These are phyloP conservation scores for Xylaria arbuscula DNA, from an alignment of 2,329 filamentous ascomycete species.

Conservation along the genomic window DNA sequence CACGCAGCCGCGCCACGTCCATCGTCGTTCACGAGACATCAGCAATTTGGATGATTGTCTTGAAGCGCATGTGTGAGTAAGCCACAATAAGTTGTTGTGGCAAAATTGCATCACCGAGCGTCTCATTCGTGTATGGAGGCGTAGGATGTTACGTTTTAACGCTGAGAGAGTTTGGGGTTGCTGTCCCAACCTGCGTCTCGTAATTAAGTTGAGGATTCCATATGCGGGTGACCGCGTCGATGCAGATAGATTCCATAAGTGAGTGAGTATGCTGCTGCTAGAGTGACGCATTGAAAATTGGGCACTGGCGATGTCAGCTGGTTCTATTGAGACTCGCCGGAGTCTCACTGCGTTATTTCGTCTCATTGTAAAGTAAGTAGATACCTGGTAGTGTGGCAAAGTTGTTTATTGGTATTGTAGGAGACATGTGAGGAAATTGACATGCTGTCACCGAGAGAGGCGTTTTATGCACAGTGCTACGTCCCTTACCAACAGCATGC, in stretches of 20 bases:
- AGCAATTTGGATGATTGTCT: background rate
- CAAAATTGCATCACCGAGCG: background rate
- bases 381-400: too few species aligned
- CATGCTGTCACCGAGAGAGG: too few species aligned
- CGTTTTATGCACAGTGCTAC: too few species aligned
- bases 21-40: background rate
- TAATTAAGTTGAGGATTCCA: background rate
- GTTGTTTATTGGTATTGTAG: too few species aligned
- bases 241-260: slow-evolving; percentile 1
- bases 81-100: background rate
- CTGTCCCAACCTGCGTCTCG: background rate
- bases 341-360: too few species aligned
- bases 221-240: background rate
- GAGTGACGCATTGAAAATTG: background rate
- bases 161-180: background rate
- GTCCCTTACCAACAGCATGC: too few species aligned
- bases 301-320: background rate
- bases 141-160: background rate
- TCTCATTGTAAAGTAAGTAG: background rate
- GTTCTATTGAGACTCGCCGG: background rate
- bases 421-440: too few species aligned
- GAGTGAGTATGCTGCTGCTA: background rate
- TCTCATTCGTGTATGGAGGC: background rate
- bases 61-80: background rate
- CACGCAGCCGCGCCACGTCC: slow-evolving; percentile 8